Evolutionary conservation across 139 green algal species (phyloP).

Genomic region (Micromonas pusilla): DNA sequence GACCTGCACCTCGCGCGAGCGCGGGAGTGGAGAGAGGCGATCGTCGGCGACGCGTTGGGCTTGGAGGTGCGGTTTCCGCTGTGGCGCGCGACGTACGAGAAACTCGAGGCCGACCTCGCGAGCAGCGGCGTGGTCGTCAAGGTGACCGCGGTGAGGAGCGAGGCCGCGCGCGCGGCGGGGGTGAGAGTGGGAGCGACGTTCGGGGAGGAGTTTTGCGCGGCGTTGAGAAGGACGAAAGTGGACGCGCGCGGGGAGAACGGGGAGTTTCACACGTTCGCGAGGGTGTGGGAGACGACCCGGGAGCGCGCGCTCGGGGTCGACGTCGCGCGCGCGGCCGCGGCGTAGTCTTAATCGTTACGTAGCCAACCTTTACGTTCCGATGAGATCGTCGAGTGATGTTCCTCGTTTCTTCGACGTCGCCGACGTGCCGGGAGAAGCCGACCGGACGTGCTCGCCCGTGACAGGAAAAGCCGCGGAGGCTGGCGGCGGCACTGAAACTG

Average conservation of each 20-base stretch:
- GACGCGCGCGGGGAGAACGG: slow-evolving; percentile 16
- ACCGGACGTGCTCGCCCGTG: no score
- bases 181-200: not conserved
- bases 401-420: no score
- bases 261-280: slow-evolving; percentile 1
- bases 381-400: no score
- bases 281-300: not conserved
- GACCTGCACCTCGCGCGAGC: slow-evolving; percentile 14
- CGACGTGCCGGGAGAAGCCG: no score
- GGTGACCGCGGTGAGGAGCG: not conserved
- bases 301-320: not conserved
- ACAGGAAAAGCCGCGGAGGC: no score
- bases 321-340: no score
- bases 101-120: not conserved
- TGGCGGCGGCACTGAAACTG: no score
- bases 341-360: no score
- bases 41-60: not conserved
- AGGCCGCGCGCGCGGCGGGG: not conserved
- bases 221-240: not conserved
- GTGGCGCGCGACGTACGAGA: slow-evolving; percentile 10
- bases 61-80: not conserved
- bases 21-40: not conserved
- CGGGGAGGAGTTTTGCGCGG: not conserved
- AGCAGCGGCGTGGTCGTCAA: slow-evolving; percentile 3
- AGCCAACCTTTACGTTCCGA: no score